Evolutionary conservation across 2,329 filamentous ascomycete species (phyloP), one percentile per base, ranked within the genome.

Genomic region (Pezicula neosporulosa): DNA sequence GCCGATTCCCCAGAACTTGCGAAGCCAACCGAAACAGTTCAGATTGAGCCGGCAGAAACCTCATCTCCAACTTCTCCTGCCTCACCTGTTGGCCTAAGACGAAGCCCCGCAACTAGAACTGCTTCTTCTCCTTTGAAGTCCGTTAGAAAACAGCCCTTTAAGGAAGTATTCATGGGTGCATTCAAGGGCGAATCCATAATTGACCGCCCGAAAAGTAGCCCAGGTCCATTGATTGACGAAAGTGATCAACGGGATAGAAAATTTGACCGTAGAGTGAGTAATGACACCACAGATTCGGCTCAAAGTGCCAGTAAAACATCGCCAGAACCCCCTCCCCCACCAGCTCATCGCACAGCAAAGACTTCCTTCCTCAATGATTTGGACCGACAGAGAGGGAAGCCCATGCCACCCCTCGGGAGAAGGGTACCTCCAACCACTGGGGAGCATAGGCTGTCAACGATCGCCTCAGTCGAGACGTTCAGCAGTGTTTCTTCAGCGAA

Each of bases 121-220:
- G 39, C 58, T 2, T 69, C 77, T 1, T 76, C 79, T 6, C 75
- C 80, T 1, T 48, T 73, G 6, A 84, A 78, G 60, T 56, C 72
- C 0, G 66, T 61, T 2, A 61, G 62, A 12, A 83, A 78, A 61
- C 73, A 72, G 35, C 77, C 77, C 0, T 72, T 86, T 49, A 75
- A 82, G 19, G 82, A 83, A 38, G 75, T 77, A 43, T 67, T 86
- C 8, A 80, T 78, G 49, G 81, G 83, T 54, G 83, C 82, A 3
- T 86, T 86, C 60, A 76, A 77, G 37, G 83, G 83, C 28, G 81
- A 86, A 62, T 85, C 82, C 2, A 73, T 67, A 7, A 55, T 61
- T 28, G 49, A 54, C 27, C 52, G 47, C 8, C 41, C 54, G 2
- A 63, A 59, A 47, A 54, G 51, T 28, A 48, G 45, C 7, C 35